phyloP scores from a whole-genome alignment of 2,329 filamentous ascomycete genomes.

The Fusarium sp. region DNA sequence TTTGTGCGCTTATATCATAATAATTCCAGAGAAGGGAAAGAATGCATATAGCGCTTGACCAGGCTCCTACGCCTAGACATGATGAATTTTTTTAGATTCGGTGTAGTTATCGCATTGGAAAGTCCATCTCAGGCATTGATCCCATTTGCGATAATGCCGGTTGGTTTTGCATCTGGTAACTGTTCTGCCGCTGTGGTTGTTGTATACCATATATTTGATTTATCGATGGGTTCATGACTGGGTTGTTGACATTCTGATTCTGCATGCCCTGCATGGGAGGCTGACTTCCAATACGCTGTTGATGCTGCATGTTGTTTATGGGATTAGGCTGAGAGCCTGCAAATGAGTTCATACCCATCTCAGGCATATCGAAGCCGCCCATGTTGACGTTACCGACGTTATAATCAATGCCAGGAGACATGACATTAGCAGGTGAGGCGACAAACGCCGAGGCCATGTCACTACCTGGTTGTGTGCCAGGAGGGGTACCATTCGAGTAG shows the following conservation, averaged over 20 bases:
- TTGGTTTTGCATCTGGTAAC: conserved; percentile 51
- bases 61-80: neutral
- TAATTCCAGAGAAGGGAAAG: conserved; percentile 2
- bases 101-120: conserved; percentile 31
- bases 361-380: conserved; percentile 62
- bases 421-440: conserved; percentile 62
- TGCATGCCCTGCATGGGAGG: conserved; percentile 50
- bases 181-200: conserved; percentile 49
- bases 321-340: conserved; percentile 46
- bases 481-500: conserved; percentile 48
- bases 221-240: conserved; percentile 47
- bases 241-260: conserved; percentile 38
- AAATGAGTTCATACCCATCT: conserved; percentile 67
- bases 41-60: neutral
- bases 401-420: conserved; percentile 67
- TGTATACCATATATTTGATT: conserved; percentile 47
- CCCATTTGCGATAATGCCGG: conserved; percentile 48
- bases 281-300: conserved; percentile 49
- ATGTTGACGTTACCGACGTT: conserved; percentile 52
- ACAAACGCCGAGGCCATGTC: conserved; percentile 64
- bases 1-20: neutral
- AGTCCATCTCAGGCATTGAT: conserved; percentile 49
- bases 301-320: conserved; percentile 43
- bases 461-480: conserved; percentile 44
- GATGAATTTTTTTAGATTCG: neutral